Evolutionary conservation across 164 flowering plant species (phyloP).

Genomic region (Berberis vulgaris): DNA sequence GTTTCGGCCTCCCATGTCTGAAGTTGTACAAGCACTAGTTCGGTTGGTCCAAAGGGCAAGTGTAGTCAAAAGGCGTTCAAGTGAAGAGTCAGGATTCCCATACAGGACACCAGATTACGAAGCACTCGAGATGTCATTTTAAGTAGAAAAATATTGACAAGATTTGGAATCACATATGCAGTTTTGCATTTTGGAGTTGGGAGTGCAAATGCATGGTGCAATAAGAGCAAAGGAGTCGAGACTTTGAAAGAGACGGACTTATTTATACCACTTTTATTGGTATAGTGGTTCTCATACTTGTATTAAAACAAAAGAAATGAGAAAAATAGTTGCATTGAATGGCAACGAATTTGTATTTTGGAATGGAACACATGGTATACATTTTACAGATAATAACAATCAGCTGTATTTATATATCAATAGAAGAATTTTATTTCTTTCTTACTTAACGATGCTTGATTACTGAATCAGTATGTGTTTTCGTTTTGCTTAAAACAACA

Average conservation of each 20-base stretch:
- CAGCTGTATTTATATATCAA: neutral
- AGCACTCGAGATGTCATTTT: conserved; percentile 53
- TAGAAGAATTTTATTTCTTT: no score
- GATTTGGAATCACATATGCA: neutral
- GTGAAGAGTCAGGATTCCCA: conserved; percentile 66
- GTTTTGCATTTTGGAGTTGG: neutral
- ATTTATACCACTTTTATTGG: neutral
- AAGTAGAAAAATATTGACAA: neutral
- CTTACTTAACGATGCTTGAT: no score
- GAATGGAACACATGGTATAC: neutral
- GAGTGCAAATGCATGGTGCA: neutral
- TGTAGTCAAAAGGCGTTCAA: conserved; percentile 57
- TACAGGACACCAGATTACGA: conserved; percentile 72
- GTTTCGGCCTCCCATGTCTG: conserved; percentile 95
- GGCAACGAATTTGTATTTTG: neutral
- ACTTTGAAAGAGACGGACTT: neutral
- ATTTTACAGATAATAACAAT: neutral
- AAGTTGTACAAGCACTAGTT: conserved; percentile 89
- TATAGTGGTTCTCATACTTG: neutral
- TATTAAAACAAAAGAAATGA: neutral
- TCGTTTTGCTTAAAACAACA: no score
- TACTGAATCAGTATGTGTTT: no score
- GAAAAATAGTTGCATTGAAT: neutral
- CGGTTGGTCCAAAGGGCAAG: conserved; percentile 87
- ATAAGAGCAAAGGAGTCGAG: neutral